Percentiles rank a stretch among this genome's conserved stretches.
These are phyloP conservation scores for Sugiyamaella floridensis DNA, from an alignment of 805 yeast genomes.

Conservation along the genomic window DNA sequence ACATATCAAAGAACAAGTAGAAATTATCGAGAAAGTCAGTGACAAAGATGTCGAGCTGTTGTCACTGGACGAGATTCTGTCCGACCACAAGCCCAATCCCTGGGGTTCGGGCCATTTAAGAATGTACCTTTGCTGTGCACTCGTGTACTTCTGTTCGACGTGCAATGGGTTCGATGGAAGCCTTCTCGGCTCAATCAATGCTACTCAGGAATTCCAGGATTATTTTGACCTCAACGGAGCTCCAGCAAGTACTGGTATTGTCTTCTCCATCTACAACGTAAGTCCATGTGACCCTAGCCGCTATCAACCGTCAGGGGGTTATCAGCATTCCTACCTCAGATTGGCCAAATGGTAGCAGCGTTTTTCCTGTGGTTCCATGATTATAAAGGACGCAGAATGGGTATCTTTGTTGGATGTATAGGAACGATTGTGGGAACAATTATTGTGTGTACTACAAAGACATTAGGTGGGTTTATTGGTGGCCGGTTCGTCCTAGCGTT, in stretches of 20 bases:
- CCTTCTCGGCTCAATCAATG: conserved; percentile 14
- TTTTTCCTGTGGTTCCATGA: conserved; percentile 9
- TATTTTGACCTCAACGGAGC: conserved; percentile 9
- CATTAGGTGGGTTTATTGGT: conserved; percentile 5
- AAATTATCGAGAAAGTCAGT: too few relatives aligned
- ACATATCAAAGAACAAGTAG: too few relatives aligned
- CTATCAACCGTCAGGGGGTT: too few relatives aligned
- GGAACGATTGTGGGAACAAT: conserved; percentile 7
- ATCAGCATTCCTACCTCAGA: neutral
- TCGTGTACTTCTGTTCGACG: conserved; percentile 5
- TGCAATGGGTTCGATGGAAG: conserved; percentile 14
- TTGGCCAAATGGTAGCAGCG: conserved; percentile 8
- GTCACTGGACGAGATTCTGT: conserved; percentile 8
- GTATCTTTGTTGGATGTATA: conserved; percentile 6
- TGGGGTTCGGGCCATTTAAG: conserved; percentile 10
- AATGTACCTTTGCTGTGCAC: conserved; percentile 9
- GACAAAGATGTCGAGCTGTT: too few relatives aligned
- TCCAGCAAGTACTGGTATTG: conserved; percentile 9
- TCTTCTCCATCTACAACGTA: conserved; percentile 9
- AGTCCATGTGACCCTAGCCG: too few relatives aligned
- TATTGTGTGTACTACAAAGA: conserved; percentile 4
- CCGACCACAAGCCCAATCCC: conserved; percentile 6
- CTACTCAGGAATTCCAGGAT: conserved; percentile 8
- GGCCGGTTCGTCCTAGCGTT: conserved; percentile 8
- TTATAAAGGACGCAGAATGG: conserved; percentile 6